These are phyloP conservation scores for Neopestalotiopsis rosae DNA, from an alignment of 2,329 filamentous ascomycete species.

Conservation along the genomic window DNA sequence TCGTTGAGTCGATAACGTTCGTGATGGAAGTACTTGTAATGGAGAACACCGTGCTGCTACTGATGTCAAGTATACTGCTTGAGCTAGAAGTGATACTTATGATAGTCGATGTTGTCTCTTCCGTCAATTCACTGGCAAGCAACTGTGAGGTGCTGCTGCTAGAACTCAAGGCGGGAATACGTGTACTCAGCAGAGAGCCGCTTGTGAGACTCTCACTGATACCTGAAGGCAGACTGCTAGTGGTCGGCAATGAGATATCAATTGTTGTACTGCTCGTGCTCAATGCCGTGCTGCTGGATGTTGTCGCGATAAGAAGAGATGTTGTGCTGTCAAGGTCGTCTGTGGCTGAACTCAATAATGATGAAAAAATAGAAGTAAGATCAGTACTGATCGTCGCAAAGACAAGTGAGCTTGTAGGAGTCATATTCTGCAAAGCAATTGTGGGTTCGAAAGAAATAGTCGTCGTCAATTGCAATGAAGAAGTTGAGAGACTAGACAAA, in stretches of 20 bases:
- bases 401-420: background rate
- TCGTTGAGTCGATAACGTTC: background rate
- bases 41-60: background rate
- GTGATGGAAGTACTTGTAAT: background rate
- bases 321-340: background rate
- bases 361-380: background rate
- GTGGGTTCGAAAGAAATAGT: background rate
- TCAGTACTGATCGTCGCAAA: background rate
- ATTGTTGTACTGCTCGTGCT: background rate
- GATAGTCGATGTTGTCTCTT: background rate
- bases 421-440: background rate
- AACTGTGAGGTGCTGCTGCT: background rate
- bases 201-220: background rate
- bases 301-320: background rate
- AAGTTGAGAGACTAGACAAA: background rate
- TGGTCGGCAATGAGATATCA: background rate
- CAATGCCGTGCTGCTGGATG: background rate
- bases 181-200: background rate
- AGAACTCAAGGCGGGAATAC: background rate
- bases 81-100: background rate
- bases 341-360: background rate
- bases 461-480: background rate
- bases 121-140: background rate
- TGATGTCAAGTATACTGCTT: background rate
- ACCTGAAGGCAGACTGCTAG: background rate